Evolutionary conservation across 768 basidiomycete species (phyloP), one percentile per base, ranked within the genome.

Genomic region (Termitomyces sp.): DNA sequence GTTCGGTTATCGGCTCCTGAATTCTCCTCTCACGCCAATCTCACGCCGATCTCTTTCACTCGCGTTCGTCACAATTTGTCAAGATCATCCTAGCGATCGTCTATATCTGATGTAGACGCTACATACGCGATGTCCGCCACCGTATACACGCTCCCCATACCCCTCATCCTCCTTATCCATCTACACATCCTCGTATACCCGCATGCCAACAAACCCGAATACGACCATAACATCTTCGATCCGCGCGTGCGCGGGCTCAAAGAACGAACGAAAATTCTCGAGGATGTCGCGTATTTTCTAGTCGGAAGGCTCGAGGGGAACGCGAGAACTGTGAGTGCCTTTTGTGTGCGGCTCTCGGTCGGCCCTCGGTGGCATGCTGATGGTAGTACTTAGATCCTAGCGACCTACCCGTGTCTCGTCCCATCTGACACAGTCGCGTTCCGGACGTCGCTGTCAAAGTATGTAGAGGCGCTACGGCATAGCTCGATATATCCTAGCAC

Each of bases 181-280:
- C 75, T 85, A 7, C 80, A 84, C 61, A 79, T 85, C 12, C 72
- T 86, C 17, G 73, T 79, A 58, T 83, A 82, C 66, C 81, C 82
- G 0, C 66, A 76, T 17, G 76, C 76, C 0, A 79, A 83, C 61
- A 75, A 77, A 15, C 69, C 80, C 5, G 80, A 81, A 69, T 85
- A 83, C 63, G 80, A 83, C 65, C 76, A 79, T 58, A 70, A 79
- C 57, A 63, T 84, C 10, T 83, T 85, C 68, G 73, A 82, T 61
- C 61, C 78, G 14, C 74, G 70, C 31, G 67, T 69, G 48, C 78
- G 77, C 47, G 81, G 83, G 15, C 68, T 85, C 55, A 78, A 82
- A 25, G 82, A 85, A 64, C 77, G 85, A 29, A 77, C 70, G 11
- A 83, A 77, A 63, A 71, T 73, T 4, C 80, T 84, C 77, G 83